phyloP scores from a whole-genome alignment of 805 yeast genomes.

The Wickerhamiella azyma region DNA sequence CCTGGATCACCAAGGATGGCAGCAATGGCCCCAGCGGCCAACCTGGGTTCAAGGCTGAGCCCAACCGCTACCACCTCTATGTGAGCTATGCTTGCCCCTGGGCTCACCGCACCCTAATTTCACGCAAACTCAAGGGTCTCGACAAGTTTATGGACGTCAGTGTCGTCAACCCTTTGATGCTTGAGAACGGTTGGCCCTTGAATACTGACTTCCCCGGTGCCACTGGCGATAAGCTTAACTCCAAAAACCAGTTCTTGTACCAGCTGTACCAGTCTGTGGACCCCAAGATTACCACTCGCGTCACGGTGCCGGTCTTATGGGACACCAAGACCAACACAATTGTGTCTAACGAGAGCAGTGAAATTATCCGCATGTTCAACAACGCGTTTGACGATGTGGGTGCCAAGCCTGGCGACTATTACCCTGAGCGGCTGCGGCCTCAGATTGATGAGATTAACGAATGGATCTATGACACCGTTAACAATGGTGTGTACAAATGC shows the following conservation, averaged over 20 bases:
- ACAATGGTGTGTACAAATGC: constrained; percentile 85
- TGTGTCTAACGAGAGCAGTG: constrained; percentile 85
- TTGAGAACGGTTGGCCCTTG: constrained; percentile 80
- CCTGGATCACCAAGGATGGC: constrained; percentile 15
- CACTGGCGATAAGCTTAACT: constrained; percentile 46
- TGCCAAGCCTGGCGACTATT: constrained; percentile 41
- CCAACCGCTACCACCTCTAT: constrained; percentile 71
- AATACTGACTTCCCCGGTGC: constrained; percentile 34
- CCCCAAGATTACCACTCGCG: constrained; percentile 65
- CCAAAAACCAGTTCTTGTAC: constrained; percentile 41
- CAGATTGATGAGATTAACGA: constrained; percentile 65
- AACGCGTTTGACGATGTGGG: constrained; percentile 46
- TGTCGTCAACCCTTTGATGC: constrained; percentile 88
- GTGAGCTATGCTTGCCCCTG: constrained; percentile 91
- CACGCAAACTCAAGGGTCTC: constrained; percentile 62
- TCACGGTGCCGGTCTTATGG: constrained; percentile 90
- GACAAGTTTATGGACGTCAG: constrained; percentile 35
- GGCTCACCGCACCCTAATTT: constrained; percentile 78
- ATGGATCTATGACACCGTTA: constrained; percentile 74
- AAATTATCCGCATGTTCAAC: constrained; percentile 73
- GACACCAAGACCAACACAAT: constrained; percentile 70
- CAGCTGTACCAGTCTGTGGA: constrained; percentile 66
- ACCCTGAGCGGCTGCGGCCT: constrained; percentile 40
- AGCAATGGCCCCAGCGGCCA: constrained; percentile 10
- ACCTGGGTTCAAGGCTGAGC: constrained; percentile 50